Evolutionary conservation across 2,329 filamentous ascomycete species (phyloP).

Genomic region (Hirsutella minnesotensis): DNA sequence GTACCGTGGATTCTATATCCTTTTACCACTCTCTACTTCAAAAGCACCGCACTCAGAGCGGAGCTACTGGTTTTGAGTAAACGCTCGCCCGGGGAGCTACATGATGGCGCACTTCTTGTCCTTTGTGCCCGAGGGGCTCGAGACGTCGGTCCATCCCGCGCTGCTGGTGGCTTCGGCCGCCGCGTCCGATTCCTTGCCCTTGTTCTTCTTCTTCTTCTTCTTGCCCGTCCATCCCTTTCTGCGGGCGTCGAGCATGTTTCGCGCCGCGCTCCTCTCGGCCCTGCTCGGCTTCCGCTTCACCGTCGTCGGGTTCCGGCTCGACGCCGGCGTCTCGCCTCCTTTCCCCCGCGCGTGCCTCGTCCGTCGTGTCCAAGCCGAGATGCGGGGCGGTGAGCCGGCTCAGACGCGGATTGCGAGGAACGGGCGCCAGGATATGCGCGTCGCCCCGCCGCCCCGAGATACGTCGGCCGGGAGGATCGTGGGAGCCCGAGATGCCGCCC

Average conservation of each 20-base stretch:
- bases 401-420: conserved; percentile 38
- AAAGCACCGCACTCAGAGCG: no score
- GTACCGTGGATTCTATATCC: no score
- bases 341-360: conserved; percentile 28
- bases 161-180: conserved; percentile 27
- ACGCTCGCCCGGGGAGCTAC: no score
- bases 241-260: conserved; percentile 50
- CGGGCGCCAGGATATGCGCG: conserved; percentile 38
- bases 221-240: conserved; percentile 40
- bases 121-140: conserved; percentile 16
- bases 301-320: conserved; percentile 26
- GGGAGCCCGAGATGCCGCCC: conserved; percentile 40
- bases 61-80: no score
- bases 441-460: conserved; percentile 23
- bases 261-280: conserved; percentile 47
- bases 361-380: conserved; percentile 37
- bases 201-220: conserved; percentile 25
- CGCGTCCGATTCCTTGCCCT: conserved; percentile 9
- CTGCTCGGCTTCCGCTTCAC: conserved; percentile 39
- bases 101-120: conserved; percentile 41
- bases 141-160: conserved; percentile 42
- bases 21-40: no score
- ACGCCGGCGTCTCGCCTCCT: conserved; percentile 20
- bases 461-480: conserved; percentile 29
- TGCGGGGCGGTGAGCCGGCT: conserved; percentile 18